These are phyloP conservation scores for Priceomyces fermenticarens DNA, from an alignment of 805 yeast species.

Conservation along the genomic window DNA sequence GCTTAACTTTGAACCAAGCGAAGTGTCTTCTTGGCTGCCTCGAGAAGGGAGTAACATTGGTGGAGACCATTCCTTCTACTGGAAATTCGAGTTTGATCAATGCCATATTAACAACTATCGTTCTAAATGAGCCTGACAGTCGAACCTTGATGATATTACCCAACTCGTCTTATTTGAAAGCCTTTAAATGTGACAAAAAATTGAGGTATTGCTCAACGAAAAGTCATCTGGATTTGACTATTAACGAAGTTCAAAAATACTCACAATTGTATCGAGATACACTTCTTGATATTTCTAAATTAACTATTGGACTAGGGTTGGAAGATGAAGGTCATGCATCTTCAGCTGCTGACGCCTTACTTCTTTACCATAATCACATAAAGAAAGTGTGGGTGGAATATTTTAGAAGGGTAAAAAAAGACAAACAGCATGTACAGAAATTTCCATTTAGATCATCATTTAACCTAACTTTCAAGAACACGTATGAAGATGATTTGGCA, in stretches of 20 bases:
- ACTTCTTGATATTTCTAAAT: conserved; percentile 4
- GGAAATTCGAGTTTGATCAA: conserved; percentile 7
- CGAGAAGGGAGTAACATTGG: conserved; percentile 6
- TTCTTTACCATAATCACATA: conserved; percentile 17
- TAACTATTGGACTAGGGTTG: conserved; percentile 10
- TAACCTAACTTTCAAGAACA: not conserved
- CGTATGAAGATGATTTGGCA: conserved; percentile 3
- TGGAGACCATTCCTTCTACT: conserved; percentile 9
- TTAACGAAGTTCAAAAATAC: not conserved
- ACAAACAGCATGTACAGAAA: conserved; percentile 1
- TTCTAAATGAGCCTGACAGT: conserved; percentile 10
- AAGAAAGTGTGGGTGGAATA: conserved; percentile 13
- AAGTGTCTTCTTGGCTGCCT: not conserved
- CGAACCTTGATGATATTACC: conserved; percentile 15
- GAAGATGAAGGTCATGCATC: conserved; percentile 12
- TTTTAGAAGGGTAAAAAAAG: conserved; percentile 1
- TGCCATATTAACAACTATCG: conserved; percentile 2
- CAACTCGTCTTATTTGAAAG: conserved; percentile 2
- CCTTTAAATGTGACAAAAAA: not conserved
- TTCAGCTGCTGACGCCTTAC: conserved; percentile 14
- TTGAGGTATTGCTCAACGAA: not conserved
- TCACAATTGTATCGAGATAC: not conserved
- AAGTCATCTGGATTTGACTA: not conserved
- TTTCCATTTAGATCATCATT: conserved; percentile 7
- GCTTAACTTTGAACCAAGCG: not conserved